A percentile compares a stretch with the other conserved stretches of the same genome.
Conservation (phyloP, 2,329 filamentous ascomycete genomes). For the Epichloe elymi region DNA sequence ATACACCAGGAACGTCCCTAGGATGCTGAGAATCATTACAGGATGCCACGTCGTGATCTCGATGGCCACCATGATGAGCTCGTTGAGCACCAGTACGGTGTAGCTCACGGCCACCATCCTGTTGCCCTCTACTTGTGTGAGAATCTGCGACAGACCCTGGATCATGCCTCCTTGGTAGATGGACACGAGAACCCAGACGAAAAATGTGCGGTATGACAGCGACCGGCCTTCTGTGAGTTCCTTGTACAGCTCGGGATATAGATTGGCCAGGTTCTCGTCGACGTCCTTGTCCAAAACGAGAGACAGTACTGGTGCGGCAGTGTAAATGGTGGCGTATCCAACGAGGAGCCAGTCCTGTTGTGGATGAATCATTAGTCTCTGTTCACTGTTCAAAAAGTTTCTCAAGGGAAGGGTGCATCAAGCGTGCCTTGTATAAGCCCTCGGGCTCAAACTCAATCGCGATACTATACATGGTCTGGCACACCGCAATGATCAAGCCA, state of each 20-base stretch:
- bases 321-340: constrained; percentile 93
- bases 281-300: constrained; percentile 92
- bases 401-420: neutral
- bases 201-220: constrained; percentile 86
- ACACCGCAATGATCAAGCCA: constrained; percentile 86
- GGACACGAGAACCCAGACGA: constrained; percentile 89
- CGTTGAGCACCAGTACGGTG: constrained; percentile 83
- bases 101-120: constrained; percentile 85
- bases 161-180: constrained; percentile 94
- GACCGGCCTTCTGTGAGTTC: constrained; percentile 84
- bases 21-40: constrained; percentile 72
- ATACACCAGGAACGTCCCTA: constrained; percentile 74
- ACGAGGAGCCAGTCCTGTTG: constrained; percentile 84
- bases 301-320: constrained; percentile 81
- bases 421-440: constrained; percentile 64
- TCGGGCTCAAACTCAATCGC: constrained; percentile 86
- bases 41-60: constrained; percentile 96
- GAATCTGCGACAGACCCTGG: constrained; percentile 81
- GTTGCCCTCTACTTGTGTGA: constrained; percentile 62
- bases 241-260: constrained; percentile 96
- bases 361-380: constrained; percentile 15
- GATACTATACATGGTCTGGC: constrained; percentile 95
- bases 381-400: neutral
- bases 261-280: constrained; percentile 80
- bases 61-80: constrained; percentile 92